phyloP scores from a whole-genome alignment of 2,329 filamentous ascomycete species.

The Fusarium pseudograminearum region DNA sequence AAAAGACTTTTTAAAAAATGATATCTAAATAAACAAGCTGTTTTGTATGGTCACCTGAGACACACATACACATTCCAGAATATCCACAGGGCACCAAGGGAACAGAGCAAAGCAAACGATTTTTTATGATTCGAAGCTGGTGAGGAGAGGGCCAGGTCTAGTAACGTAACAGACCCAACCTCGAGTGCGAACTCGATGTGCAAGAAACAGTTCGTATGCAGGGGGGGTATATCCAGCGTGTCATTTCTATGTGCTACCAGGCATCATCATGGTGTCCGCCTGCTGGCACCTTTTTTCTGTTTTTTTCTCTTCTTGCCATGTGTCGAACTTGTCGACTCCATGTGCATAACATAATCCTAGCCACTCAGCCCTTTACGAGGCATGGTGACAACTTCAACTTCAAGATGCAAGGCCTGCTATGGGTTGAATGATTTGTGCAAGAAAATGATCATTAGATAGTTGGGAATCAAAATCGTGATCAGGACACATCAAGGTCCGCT shows the following conservation, averaged over 20 bases:
- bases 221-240: constrained; percentile 50
- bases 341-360: constrained; percentile 37
- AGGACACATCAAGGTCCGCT: constrained; percentile 23
- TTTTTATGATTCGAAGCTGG: constrained; percentile 47
- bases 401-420: constrained; percentile 49
- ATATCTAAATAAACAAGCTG: constrained; percentile 14
- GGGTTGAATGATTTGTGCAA: constrained; percentile 42
- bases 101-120: constrained; percentile 40
- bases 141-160: constrained; percentile 44
- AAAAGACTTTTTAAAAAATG: constrained; percentile 7
- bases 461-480: constrained; percentile 37
- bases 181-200: constrained; percentile 44
- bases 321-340: constrained; percentile 37
- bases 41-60: constrained; percentile 11
- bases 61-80: constrained; percentile 27
- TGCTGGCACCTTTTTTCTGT: constrained; percentile 38
- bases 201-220: constrained; percentile 48
- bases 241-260: constrained; percentile 49
- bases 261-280: constrained; percentile 43
- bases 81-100: constrained; percentile 17
- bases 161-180: constrained; percentile 46
- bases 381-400: constrained; percentile 43
- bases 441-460: constrained; percentile 48
- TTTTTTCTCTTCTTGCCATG: constrained; percentile 30
- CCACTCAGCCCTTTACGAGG: constrained; percentile 35